Percentiles rank a stretch among this genome's conserved stretches.
phyloP scores from a whole-genome alignment of 2,329 filamentous ascomycete species.

The Remersonia thermophila region DNA sequence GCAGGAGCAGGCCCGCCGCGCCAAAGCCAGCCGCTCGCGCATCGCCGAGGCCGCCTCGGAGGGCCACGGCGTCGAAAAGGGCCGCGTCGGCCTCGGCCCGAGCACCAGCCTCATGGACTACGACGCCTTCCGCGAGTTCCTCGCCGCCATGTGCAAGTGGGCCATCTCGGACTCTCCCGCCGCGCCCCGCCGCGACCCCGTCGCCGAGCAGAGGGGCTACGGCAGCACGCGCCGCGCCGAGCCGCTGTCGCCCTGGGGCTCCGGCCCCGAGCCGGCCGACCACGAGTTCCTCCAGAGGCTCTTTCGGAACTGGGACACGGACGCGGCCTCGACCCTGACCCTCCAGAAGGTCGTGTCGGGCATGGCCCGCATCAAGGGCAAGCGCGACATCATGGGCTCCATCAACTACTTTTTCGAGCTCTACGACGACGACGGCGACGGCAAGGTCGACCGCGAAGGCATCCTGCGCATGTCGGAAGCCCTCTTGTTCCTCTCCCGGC shows the following conservation, averaged over 20 bases:
- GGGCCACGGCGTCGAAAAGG: conserved; percentile 57
- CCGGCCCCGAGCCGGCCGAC: conserved; percentile 60
- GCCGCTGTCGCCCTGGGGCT: conserved; percentile 41
- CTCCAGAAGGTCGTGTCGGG: conserved; percentile 88
- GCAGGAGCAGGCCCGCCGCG: conserved; percentile 57
- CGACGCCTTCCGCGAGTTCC: conserved; percentile 85
- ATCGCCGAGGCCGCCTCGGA: conserved; percentile 22
- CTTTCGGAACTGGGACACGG: conserved; percentile 79
- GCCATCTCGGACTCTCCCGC: conserved; percentile 76
- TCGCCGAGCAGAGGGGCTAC: conserved; percentile 43
- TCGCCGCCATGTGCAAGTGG: conserved; percentile 84
- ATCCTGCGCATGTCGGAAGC: conserved; percentile 92
- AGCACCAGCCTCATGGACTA: conserved; percentile 96
- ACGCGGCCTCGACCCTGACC: conserved; percentile 63
- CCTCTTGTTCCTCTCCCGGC: conserved; percentile 77
- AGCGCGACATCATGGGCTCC: conserved; percentile 90
- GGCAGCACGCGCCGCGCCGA: conserved; percentile 40
- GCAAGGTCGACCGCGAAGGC: conserved; percentile 85
- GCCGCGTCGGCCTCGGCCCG: conserved; percentile 74
- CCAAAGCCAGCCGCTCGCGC: conserved; percentile 43
- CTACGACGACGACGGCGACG: conserved; percentile 86
- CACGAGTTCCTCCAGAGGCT: conserved; percentile 88
- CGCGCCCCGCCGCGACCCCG: conserved; percentile 36
- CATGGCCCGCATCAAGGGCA: conserved; percentile 82
- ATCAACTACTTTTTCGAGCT: conserved; percentile 98